These are phyloP conservation scores for Malus domestica DNA, from an alignment of 306 rosid genomes.

Conservation along the genomic window DNA sequence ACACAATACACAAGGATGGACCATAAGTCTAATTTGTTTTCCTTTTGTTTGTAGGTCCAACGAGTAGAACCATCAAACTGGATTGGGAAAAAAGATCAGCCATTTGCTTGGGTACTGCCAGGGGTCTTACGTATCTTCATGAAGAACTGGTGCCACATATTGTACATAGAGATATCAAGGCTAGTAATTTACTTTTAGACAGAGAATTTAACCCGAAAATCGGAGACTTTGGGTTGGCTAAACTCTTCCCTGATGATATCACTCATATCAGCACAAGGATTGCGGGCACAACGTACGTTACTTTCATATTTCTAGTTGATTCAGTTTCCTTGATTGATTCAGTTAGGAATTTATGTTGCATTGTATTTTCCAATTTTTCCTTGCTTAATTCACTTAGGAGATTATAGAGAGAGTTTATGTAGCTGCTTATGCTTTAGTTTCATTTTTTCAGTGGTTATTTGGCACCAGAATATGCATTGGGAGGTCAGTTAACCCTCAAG, in stretches of 20 bases:
- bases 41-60: conserved; percentile 39
- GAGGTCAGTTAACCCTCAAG: conserved; percentile 81
- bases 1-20: neutral
- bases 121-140: conserved; percentile 79
- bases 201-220: conserved; percentile 67
- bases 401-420: neutral
- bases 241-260: conserved; percentile 83
- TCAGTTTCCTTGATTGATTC: conserved; percentile 1
- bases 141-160: conserved; percentile 81
- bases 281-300: conserved; percentile 93
- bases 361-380: neutral
- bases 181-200: conserved; percentile 87
- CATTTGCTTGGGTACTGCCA: conserved; percentile 72
- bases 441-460: conserved; percentile 69
- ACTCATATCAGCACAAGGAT: conserved; percentile 97
- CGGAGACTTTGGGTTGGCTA: conserved; percentile 97
- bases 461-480: conserved; percentile 95
- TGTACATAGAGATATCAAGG: conserved; percentile 96
- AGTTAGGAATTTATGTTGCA: neutral
- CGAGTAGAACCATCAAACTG: conserved; percentile 25
- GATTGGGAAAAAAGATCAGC: conserved; percentile 79
- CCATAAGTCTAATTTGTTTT: conserved; percentile 1
- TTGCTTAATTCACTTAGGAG: neutral
- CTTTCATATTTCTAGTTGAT: conserved; percentile 22
- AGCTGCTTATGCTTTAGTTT: conserved; percentile 18